Evolutionary conservation across 2,329 filamentous ascomycete species (phyloP).

Genomic region (Epichloe coenophiala): DNA sequence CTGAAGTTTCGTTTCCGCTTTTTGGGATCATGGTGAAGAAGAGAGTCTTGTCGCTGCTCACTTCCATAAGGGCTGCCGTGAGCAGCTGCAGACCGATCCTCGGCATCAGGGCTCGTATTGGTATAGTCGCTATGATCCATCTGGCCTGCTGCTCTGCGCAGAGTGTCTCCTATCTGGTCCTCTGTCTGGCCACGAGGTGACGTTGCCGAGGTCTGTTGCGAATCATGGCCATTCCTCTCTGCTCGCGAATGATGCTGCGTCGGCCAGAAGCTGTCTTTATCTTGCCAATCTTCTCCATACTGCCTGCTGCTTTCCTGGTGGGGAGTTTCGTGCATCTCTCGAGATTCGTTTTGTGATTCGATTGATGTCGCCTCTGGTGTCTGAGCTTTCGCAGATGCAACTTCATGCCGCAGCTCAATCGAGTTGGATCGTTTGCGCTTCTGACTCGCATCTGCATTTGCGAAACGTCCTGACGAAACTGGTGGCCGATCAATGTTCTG

Average conservation of each 20-base stretch:
- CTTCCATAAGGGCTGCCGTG: constrained; percentile 31
- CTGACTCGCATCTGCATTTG: constrained; percentile 35
- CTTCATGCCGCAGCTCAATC: constrained; percentile 32
- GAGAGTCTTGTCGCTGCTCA: constrained; percentile 33
- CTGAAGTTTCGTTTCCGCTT: constrained; percentile 74
- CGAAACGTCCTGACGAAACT: constrained; percentile 26
- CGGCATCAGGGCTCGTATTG: constrained; percentile 40
- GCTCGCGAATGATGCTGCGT: constrained; percentile 32
- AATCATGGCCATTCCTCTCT: constrained; percentile 32
- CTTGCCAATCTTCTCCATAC: constrained; percentile 31
- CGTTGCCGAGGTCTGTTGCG: constrained; percentile 30
- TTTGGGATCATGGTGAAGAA: constrained; percentile 48
- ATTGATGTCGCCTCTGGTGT: constrained; percentile 20
- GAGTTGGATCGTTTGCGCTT: constrained; percentile 62
- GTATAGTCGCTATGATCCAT: constrained; percentile 36
- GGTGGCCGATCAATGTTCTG: constrained; percentile 27
- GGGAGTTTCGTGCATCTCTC: constrained; percentile 28
- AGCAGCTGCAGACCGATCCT: constrained; percentile 30
- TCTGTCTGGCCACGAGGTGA: constrained; percentile 34
- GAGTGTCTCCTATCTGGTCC: constrained; percentile 33
- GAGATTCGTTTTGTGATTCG: constrained; percentile 22
- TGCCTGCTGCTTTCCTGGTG: constrained; percentile 33
- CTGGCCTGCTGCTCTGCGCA: constrained; percentile 31
- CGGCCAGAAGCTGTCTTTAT: constrained; percentile 35
- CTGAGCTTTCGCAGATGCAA: constrained; percentile 16